phyloP scores from a whole-genome alignment of 1,284 basidiomycete genomes.

The Boletellus deceptivus region DNA sequence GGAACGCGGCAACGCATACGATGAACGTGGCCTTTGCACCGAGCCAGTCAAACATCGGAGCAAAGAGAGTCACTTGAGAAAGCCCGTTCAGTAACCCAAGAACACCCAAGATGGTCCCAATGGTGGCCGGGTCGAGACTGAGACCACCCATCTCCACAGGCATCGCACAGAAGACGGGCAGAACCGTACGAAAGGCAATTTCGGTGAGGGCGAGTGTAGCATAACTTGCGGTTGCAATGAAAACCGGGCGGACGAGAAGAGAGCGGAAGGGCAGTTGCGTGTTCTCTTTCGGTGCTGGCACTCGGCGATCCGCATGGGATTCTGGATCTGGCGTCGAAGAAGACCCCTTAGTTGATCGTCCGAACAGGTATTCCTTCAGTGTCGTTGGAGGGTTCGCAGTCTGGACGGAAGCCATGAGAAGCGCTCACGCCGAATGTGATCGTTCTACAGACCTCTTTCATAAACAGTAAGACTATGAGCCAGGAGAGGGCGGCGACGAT shows the following conservation, averaged over 20 bases:
- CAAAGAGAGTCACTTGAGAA: slow-evolving; percentile 41
- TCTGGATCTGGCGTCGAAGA: background rate
- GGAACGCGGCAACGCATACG: slow-evolving; percentile 28
- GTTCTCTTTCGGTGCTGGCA: slow-evolving; percentile 1
- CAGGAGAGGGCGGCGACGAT: slow-evolving; percentile 47
- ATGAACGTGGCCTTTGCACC: slow-evolving; percentile 41
- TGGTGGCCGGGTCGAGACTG: slow-evolving; percentile 37
- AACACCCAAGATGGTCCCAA: slow-evolving; percentile 40
- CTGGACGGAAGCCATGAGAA: slow-evolving; percentile 13
- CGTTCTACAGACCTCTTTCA: slow-evolving; percentile 53
- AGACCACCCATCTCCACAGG: slow-evolving; percentile 45
- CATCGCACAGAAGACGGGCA: slow-evolving; percentile 46
- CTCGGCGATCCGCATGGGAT: background rate
- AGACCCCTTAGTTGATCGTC: slow-evolving; percentile 5
- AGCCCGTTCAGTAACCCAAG: slow-evolving; percentile 42
- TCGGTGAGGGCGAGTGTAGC: slow-evolving; percentile 40
- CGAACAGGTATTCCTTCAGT: slow-evolving; percentile 21
- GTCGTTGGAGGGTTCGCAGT: slow-evolving; percentile 16
- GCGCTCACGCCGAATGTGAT: background rate
- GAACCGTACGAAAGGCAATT: slow-evolving; percentile 38
- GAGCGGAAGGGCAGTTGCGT: slow-evolving; percentile 35
- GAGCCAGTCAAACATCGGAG: slow-evolving; percentile 35
- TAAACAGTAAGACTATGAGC: slow-evolving; percentile 44
- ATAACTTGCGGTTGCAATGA: slow-evolving; percentile 44
- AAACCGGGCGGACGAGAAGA: slow-evolving; percentile 37